Evolutionary conservation across 2,329 filamentous ascomycete species (phyloP).

Genomic region (Hypoxylon sp.): DNA sequence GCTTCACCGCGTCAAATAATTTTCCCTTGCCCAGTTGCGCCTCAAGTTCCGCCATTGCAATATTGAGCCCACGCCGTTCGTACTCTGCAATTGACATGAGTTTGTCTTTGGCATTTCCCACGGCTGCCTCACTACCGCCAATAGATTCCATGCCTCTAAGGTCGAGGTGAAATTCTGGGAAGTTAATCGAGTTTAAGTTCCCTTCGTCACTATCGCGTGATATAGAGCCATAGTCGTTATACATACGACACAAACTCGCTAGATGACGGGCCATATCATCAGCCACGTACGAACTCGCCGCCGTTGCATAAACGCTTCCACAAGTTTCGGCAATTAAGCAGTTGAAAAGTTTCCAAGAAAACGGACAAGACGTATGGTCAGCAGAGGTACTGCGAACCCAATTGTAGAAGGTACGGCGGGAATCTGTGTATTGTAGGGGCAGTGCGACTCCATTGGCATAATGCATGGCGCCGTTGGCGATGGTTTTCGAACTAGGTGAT

Average conservation of each 20-base stretch:
- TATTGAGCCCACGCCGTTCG: slow-evolving; percentile 47
- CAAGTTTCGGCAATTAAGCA: slow-evolving; percentile 32
- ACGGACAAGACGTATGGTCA: slow-evolving; percentile 37
- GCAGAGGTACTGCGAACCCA: slow-evolving; percentile 40
- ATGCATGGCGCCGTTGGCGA: too few relatives aligned
- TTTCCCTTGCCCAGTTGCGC: slow-evolving; percentile 17
- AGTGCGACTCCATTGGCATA: not conserved
- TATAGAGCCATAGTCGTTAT: slow-evolving; percentile 57
- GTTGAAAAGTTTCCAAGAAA: slow-evolving; percentile 30
- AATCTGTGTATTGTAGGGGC: not conserved
- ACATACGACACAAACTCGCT: slow-evolving; percentile 39
- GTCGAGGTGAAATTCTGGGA: slow-evolving; percentile 49
- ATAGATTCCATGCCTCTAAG: slow-evolving; percentile 5
- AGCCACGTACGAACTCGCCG: slow-evolving; percentile 3
- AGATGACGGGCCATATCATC: slow-evolving; percentile 26
- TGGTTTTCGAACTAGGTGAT: too few relatives aligned
- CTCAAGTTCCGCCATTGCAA: slow-evolving; percentile 37
- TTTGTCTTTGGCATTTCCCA: slow-evolving; percentile 18
- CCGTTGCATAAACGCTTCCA: slow-evolving; percentile 30
- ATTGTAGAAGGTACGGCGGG: slow-evolving; percentile 23
- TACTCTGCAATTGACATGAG: slow-evolving; percentile 51
- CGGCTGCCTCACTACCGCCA: slow-evolving; percentile 19
- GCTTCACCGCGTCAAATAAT: slow-evolving; percentile 36
- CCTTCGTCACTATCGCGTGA: slow-evolving; percentile 51
- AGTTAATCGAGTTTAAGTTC: slow-evolving; percentile 56